Evolutionary conservation across 192 early-diverging fungal genomes (phyloP).

Genomic region (Umbelopsis sp.): DNA sequence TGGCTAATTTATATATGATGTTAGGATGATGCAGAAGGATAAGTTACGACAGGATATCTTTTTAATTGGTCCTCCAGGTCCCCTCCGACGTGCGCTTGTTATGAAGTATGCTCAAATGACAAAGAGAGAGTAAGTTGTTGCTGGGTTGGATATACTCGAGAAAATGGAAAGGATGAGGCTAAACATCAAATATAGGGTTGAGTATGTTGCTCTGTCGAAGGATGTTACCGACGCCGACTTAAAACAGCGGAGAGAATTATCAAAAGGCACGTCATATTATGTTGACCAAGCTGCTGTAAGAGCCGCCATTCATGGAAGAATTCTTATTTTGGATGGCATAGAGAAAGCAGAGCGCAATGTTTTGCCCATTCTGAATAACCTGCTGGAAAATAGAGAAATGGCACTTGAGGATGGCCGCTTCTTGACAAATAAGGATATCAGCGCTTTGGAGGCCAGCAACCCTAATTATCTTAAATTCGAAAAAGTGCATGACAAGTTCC

Average conservation of each 20-base stretch:
- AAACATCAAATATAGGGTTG: constrained; percentile 41
- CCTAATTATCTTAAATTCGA: constrained; percentile 57
- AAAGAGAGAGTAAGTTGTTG: constrained; percentile 40
- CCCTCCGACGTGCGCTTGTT: constrained; percentile 63
- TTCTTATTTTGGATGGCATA: constrained; percentile 66
- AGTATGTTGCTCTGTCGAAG: constrained; percentile 73
- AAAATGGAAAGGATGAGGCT: neutral
- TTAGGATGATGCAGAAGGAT: constrained; percentile 87
- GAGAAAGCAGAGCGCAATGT: constrained; percentile 87
- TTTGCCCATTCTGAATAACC: constrained; percentile 81
- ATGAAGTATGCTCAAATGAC: constrained; percentile 75
- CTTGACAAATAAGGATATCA: constrained; percentile 55
- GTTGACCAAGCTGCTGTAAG: constrained; percentile 63
- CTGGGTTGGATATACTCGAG: neutral
- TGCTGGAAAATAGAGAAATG: constrained; percentile 89
- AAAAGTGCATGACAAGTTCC: constrained; percentile 64
- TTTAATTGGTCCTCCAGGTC: constrained; percentile 74
- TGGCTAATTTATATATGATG: neutral
- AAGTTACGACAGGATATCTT: constrained; percentile 78
- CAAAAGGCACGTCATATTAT: constrained; percentile 59
- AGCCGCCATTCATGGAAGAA: constrained; percentile 62
- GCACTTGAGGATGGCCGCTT: constrained; percentile 79
- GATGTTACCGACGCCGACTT: constrained; percentile 80
- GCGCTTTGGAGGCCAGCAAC: constrained; percentile 45
- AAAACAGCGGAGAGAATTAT: constrained; percentile 80